Percentiles rank a stretch among this genome's conserved stretches.
Conservation (phyloP, 78 protist genomes). For the Dictyostelium capitatum region DNA sequence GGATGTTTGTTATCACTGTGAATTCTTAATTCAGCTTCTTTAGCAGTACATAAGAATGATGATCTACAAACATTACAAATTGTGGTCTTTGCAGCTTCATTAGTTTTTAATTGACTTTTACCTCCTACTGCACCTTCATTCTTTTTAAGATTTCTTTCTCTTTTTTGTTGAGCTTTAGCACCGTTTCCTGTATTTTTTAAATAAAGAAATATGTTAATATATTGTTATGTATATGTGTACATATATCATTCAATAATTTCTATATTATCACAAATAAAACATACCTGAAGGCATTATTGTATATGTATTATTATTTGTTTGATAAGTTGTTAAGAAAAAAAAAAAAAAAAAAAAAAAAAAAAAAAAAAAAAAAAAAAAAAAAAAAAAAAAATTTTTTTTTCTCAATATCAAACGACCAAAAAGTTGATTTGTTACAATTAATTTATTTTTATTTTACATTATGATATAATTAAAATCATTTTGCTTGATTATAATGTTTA, state of each 20-base stretch:
- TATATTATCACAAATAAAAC: neutral
- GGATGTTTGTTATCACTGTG: slow-evolving; percentile 85
- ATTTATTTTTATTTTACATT: too few relatives aligned
- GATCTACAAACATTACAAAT: slow-evolving; percentile 80
- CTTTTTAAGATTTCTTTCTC: slow-evolving; percentile 75
- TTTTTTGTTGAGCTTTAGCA: slow-evolving; percentile 82
- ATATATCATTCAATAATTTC: too few relatives aligned
- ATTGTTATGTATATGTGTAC: too few relatives aligned
- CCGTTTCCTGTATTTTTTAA: slow-evolving; percentile 74
- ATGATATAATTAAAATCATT: neutral
- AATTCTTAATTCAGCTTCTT: slow-evolving; percentile 65
- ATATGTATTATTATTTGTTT: slow-evolving; percentile 1
- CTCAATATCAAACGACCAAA: too few relatives aligned
- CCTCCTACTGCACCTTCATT: slow-evolving; percentile 39
- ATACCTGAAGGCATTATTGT: slow-evolving; percentile 23
- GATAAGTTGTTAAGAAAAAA: neutral
- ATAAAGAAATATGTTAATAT: neutral
- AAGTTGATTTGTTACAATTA: too few relatives aligned
- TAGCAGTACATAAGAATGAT: slow-evolving; percentile 70
- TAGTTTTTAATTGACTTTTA: slow-evolving; percentile 72
- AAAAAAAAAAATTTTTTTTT: neutral
- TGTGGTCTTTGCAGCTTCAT: slow-evolving; percentile 77
- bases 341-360: neutral
- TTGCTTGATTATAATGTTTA: neutral
- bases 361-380: neutral